Evolutionary conservation across 1,284 basidiomycete genomes (phyloP).

Genomic region (Hemileccinum hortonii): DNA sequence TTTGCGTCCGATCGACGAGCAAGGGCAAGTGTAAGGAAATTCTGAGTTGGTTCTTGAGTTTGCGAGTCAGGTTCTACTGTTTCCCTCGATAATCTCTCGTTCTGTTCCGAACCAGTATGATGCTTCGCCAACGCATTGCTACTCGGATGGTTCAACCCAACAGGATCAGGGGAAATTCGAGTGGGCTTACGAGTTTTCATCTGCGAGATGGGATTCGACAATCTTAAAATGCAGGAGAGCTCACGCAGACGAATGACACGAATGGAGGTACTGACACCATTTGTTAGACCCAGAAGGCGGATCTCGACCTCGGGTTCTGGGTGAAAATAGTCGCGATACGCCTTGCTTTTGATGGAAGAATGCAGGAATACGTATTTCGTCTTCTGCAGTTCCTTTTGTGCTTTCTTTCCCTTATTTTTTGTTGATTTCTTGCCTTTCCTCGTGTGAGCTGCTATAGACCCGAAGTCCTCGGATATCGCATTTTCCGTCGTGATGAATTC

Average conservation of each 20-base stretch:
- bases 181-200: slow-evolving; percentile 27
- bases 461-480: slow-evolving; percentile 50
- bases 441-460: slow-evolving; percentile 43
- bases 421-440: slow-evolving; percentile 42
- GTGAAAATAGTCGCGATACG: slow-evolving; percentile 67
- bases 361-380: slow-evolving; percentile 57
- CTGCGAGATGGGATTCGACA: slow-evolving; percentile 17
- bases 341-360: slow-evolving; percentile 41
- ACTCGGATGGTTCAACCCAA: background rate
- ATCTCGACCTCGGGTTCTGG: slow-evolving; percentile 58
- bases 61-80: slow-evolving; percentile 35
- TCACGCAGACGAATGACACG: slow-evolving; percentile 1
- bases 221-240: slow-evolving; percentile 5
- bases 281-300: slow-evolving; percentile 54
- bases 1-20: slow-evolving; percentile 16
- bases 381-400: slow-evolving; percentile 55
- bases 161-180: background rate
- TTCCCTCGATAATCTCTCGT: slow-evolving; percentile 2
- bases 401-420: slow-evolving; percentile 46
- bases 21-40: slow-evolving; percentile 11
- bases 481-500: slow-evolving; percentile 60
- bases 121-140: slow-evolving; percentile 3
- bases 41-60: slow-evolving; percentile 55
- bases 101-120: background rate
- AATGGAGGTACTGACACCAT: slow-evolving; percentile 45